Evolutionary conservation across 73 alveolate species (phyloP).

Genomic region (Blepharisma stoltei): DNA sequence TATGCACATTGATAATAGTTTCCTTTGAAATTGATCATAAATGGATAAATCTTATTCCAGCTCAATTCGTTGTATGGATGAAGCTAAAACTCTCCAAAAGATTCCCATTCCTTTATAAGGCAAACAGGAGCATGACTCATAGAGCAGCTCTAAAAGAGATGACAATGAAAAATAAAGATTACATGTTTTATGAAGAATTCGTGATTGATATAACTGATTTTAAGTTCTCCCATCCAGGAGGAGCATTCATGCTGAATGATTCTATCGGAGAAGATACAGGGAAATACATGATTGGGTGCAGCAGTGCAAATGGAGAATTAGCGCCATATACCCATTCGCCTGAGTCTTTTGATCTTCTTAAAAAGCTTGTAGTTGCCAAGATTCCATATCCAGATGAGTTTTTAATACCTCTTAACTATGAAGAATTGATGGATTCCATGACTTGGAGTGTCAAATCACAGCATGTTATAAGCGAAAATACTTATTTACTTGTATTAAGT

Average conservation of each 20-base stretch:
- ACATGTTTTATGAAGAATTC: constrained; percentile 12
- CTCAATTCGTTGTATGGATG: too few species aligned
- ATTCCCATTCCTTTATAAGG: too few species aligned
- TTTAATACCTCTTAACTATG: not conserved
- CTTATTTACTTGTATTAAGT: not conserved
- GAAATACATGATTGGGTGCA: constrained; percentile 25
- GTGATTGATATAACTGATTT: constrained; percentile 6
- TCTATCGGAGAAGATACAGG: constrained; percentile 19
- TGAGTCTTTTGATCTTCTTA: not conserved
- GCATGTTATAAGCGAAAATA: not conserved
- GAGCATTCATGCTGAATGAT: not conserved
- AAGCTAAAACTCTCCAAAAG: too few species aligned
- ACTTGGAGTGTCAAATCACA: not conserved
- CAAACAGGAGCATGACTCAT: not conserved
- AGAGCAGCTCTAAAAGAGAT: not conserved
- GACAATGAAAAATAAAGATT: not conserved
- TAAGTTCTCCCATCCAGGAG: constrained; percentile 18
- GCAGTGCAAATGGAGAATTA: not conserved
- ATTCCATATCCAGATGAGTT: not conserved
- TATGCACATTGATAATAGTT: too few species aligned
- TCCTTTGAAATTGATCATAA: too few species aligned
- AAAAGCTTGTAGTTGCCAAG: not conserved
- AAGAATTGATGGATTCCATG: not conserved
- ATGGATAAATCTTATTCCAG: too few species aligned
- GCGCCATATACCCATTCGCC: not conserved